A percentile compares a stretch with the other conserved stretches of the same genome.
Conservation (phyloP, 257 asterid genomes). For the Solanum stenotomum region DNA sequence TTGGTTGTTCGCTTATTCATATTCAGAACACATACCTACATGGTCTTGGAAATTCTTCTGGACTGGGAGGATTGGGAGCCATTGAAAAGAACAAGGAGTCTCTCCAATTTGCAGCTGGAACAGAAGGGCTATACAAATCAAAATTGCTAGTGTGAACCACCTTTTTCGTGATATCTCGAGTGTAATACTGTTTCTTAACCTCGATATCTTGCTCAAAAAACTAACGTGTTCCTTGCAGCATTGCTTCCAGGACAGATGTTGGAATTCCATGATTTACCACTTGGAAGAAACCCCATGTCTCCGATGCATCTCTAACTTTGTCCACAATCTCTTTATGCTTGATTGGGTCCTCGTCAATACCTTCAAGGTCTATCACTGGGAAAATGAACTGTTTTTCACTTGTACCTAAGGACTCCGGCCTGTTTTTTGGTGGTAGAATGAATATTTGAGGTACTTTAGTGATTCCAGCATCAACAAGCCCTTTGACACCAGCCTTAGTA, state of each 20-base stretch:
- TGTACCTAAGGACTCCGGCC: background rate
- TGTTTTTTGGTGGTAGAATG: background rate
- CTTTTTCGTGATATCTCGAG: conserved; percentile 21
- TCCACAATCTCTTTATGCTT: conserved; percentile 8
- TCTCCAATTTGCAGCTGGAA: conserved; percentile 45
- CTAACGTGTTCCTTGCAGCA: conserved; percentile 33
- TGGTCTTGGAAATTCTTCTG: conserved; percentile 37
- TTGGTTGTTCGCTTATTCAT: too few species aligned
- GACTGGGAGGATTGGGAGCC: conserved; percentile 37
- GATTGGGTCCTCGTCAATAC: background rate
- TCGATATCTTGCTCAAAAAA: conserved; percentile 54
- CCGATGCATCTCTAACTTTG: conserved; percentile 32
- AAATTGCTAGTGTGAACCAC: conserved; percentile 37
- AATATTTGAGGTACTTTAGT: background rate
- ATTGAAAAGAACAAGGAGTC: conserved; percentile 11
- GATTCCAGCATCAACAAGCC: background rate
- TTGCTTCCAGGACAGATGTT: conserved; percentile 12
- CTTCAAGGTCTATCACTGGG: conserved; percentile 32
- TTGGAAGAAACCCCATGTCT: conserved; percentile 54
- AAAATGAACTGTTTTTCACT: background rate
- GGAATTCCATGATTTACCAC: conserved; percentile 33
- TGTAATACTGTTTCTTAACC: conserved; percentile 38
- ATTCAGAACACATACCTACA: conserved; percentile 30
- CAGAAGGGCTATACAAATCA: conserved; percentile 23
- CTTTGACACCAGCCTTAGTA: background rate